Conservation (phyloP, 306 rosid genomes). For the Castanea mollissima region DNA sequence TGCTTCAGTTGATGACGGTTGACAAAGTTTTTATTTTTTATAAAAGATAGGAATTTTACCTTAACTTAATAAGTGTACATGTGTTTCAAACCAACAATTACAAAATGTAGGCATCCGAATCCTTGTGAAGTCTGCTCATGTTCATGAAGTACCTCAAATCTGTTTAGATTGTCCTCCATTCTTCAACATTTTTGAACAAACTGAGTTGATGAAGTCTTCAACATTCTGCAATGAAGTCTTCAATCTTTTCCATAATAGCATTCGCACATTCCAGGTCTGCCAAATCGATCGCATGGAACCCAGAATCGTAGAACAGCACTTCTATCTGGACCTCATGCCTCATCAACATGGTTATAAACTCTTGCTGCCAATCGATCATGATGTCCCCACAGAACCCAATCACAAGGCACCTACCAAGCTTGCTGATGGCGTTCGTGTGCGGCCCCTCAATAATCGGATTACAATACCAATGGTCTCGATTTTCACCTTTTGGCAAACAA, state of each 20-base stretch:
- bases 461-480: slow-evolving; percentile 63
- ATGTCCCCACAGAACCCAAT: slow-evolving; percentile 62
- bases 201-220: too few relatives aligned
- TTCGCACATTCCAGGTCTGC: slow-evolving; percentile 35
- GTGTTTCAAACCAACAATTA: too few relatives aligned
- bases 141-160: too few relatives aligned
- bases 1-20: too few relatives aligned
- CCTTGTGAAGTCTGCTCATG: too few relatives aligned
- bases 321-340: slow-evolving; percentile 53
- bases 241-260: slow-evolving; percentile 33
- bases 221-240: slow-evolving; percentile 37
- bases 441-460: slow-evolving; percentile 54
- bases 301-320: slow-evolving; percentile 49
- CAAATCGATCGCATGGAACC: slow-evolving; percentile 60
- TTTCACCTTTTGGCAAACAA: slow-evolving; percentile 39
- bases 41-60: too few relatives aligned
- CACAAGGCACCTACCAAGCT: slow-evolving; percentile 42
- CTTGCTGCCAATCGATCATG: slow-evolving; percentile 58
- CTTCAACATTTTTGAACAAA: too few relatives aligned
- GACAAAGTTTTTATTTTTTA: too few relatives aligned
- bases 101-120: too few relatives aligned
- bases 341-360: slow-evolving; percentile 51
- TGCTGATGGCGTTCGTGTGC: slow-evolving; percentile 20
- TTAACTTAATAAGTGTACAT: fast-evolving
- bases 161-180: too few relatives aligned